These are phyloP conservation scores for Francoa sonchifolia DNA, from an alignment of 441 rosid genomes.

Conservation along the genomic window DNA sequence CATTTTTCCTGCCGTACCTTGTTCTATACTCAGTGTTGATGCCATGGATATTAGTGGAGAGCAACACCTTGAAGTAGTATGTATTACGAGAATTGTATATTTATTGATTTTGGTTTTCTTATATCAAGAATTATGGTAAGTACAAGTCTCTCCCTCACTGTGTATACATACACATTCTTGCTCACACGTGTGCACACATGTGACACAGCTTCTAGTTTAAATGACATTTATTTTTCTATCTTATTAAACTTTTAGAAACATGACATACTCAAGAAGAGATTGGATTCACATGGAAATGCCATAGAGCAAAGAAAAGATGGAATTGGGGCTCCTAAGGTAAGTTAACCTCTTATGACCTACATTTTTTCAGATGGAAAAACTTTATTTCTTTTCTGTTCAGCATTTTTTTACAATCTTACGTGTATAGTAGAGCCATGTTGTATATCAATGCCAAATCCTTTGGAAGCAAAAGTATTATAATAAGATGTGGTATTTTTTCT, in stretches of 20 bases:
- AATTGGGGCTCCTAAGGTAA: constrained; percentile 81
- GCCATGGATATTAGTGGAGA: constrained; percentile 97
- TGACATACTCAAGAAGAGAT: constrained; percentile 72
- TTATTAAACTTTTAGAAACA: constrained; percentile 46
- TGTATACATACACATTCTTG: background rate
- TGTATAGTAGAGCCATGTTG: background rate
- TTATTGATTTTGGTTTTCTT: too few relatives aligned
- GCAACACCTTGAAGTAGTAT: constrained; percentile 87
- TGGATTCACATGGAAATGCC: constrained; percentile 64
- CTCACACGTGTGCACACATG: background rate
- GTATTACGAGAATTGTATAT: constrained; percentile 5
- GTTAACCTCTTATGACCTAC: constrained; percentile 9
- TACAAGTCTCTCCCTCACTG: background rate
- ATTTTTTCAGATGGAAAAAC: background rate
- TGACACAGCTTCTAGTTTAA: constrained; percentile 4
- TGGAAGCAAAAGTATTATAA: too few relatives aligned
- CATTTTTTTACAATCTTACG: background rate
- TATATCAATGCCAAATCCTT: too few relatives aligned
- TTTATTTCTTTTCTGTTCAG: background rate
- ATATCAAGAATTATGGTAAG: too few relatives aligned
- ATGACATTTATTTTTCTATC: constrained; percentile 4
- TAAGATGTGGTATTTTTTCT: too few relatives aligned
- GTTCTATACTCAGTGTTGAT: constrained; percentile 85
- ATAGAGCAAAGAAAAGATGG: constrained; percentile 75
- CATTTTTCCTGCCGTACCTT: constrained; percentile 86